These are phyloP conservation scores for Candida stauntonica DNA, from an alignment of 805 yeast genomes.

Conservation along the genomic window DNA sequence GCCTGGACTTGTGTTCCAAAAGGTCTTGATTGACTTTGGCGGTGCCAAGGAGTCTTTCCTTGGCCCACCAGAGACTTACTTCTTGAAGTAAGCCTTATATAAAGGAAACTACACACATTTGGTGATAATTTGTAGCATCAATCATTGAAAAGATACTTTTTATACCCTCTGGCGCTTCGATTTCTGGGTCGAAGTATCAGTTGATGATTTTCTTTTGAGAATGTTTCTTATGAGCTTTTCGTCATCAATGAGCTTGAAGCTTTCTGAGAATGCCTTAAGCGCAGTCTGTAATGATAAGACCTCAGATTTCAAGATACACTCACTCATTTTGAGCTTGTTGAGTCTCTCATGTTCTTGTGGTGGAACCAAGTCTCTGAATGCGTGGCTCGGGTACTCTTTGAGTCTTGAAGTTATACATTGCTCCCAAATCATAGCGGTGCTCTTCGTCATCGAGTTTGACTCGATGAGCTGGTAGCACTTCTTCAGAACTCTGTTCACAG, in stretches of 20 bases:
- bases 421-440: constrained; percentile 27
- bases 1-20: constrained; percentile 15
- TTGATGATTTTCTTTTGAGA: constrained; percentile 41
- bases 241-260: constrained; percentile 49
- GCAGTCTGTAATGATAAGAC: constrained; percentile 43
- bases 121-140: no score
- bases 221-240: constrained; percentile 55
- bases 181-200: neutral
- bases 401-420: constrained; percentile 27
- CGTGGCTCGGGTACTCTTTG: constrained; percentile 45
- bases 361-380: constrained; percentile 24
- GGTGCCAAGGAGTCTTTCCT: constrained; percentile 10
- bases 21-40: constrained; percentile 13
- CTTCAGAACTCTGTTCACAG: constrained; percentile 46
- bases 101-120: no score
- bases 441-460: constrained; percentile 41
- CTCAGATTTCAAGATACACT: constrained; percentile 54
- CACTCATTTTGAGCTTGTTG: constrained; percentile 41
- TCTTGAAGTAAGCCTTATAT: constrained; percentile 4
- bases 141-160: no score
- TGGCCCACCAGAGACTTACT: constrained; percentile 14
- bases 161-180: neutral
- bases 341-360: constrained; percentile 17
- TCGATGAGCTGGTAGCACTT: constrained; percentile 59
- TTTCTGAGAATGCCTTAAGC: constrained; percentile 21